These are phyloP conservation scores for Striga hermonthica DNA, from an alignment of 305 asterid species.

Conservation along the genomic window DNA sequence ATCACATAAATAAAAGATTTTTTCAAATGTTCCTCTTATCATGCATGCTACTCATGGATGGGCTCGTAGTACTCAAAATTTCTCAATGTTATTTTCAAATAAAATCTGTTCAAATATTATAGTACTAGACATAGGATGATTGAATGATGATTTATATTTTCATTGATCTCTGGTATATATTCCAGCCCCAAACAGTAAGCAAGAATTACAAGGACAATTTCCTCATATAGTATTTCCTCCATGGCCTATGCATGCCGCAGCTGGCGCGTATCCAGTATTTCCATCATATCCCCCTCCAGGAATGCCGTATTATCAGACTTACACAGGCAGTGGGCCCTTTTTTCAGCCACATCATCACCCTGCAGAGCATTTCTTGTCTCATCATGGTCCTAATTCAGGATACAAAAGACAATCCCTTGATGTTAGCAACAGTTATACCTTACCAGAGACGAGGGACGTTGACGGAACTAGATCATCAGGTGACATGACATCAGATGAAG, in stretches of 20 bases:
- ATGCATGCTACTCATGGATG: too few relatives aligned
- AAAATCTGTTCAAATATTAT: too few relatives aligned
- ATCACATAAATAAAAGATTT: too few relatives aligned
- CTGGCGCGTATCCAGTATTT: conserved; percentile 58
- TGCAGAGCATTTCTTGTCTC: conserved; percentile 49
- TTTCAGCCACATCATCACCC: conserved; percentile 66
- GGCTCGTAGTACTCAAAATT: too few relatives aligned
- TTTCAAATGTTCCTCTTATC: too few relatives aligned
- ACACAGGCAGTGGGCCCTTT: conserved; percentile 57
- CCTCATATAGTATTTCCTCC: conserved; percentile 56
- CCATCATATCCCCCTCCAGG: conserved; percentile 90
- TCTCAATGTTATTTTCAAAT: too few relatives aligned
- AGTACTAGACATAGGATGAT: too few relatives aligned
- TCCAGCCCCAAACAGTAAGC: conserved; percentile 47
- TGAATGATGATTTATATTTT: not conserved
- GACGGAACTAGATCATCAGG: conserved; percentile 34
- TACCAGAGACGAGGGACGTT: too few relatives aligned
- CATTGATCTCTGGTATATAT: conserved; percentile 38
- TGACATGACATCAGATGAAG: conserved; percentile 41
- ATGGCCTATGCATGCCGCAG: conserved; percentile 62
- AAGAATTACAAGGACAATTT: conserved; percentile 59
- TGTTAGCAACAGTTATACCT: conserved; percentile 43
- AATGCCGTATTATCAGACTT: conserved; percentile 78
- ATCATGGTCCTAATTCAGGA: conserved; percentile 43
- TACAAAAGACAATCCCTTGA: conserved; percentile 49